These are phyloP conservation scores for Candida pseudoglaebosa DNA, from an alignment of 805 yeast species.

Conservation along the genomic window DNA sequence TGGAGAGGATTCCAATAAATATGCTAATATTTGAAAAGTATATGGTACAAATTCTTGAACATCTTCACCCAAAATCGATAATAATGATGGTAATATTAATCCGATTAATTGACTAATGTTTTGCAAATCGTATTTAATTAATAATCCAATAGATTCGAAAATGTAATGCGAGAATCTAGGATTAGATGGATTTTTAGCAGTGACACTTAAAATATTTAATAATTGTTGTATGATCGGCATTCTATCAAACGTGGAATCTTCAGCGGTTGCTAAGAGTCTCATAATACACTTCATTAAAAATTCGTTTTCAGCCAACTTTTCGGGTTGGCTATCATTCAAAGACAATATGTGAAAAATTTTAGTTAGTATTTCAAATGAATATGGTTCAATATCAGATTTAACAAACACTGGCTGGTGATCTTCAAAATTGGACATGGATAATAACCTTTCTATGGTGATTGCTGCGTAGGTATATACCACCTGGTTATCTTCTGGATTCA, in stretches of 20 bases:
- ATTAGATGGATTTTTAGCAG: constrained; percentile 88
- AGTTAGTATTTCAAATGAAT: constrained; percentile 55
- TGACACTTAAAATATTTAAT: constrained; percentile 61
- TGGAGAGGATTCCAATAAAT: constrained; percentile 61
- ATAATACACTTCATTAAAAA: constrained; percentile 84
- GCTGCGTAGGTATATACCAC: constrained; percentile 94
- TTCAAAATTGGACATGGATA: constrained; percentile 62
- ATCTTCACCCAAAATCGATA: constrained; percentile 70
- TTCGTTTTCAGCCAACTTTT: constrained; percentile 91
- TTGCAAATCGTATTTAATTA: constrained; percentile 49
- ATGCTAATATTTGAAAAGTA: constrained; percentile 85
- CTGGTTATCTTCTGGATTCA: constrained; percentile 50
- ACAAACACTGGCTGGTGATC: constrained; percentile 59
- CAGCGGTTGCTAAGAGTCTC: constrained; percentile 73
- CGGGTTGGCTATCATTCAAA: constrained; percentile 55
- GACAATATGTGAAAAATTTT: constrained; percentile 67
- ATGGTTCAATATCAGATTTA: constrained; percentile 66
- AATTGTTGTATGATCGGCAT: constrained; percentile 58
- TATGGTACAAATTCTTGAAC: constrained; percentile 94
- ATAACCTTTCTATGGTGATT: constrained; percentile 82
- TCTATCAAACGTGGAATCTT: constrained; percentile 52
- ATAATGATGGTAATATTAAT: constrained; percentile 60
- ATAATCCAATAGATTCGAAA: constrained; percentile 81
- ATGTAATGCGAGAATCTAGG: constrained; percentile 89
- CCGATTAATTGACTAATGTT: constrained; percentile 35